Percentiles rank a stretch among this genome's conserved stretches.
phyloP scores from a whole-genome alignment of 1,284 basidiomycete genomes.

The Retiboletus fuscus region DNA sequence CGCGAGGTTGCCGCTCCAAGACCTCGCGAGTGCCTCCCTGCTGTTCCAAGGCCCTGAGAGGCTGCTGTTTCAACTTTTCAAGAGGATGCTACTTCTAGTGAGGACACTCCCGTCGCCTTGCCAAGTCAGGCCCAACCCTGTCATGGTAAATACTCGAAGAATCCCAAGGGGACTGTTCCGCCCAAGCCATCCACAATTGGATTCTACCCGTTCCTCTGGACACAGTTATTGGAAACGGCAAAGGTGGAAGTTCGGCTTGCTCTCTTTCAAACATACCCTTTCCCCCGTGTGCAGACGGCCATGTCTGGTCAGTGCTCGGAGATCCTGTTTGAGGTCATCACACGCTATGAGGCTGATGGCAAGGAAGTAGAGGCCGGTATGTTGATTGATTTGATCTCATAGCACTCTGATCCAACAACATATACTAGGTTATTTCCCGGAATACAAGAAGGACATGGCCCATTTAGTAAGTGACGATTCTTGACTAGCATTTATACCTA shows the following conservation, averaged over 20 bases:
- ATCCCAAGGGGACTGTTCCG: neutral
- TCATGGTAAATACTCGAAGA: neutral
- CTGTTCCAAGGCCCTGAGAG: neutral
- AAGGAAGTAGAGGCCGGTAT: neutral
- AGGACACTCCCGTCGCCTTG: neutral
- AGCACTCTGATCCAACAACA: too few species aligned
- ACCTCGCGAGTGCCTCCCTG: neutral
- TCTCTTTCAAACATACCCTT: neutral
- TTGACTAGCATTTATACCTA: neutral
- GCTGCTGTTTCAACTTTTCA: neutral
- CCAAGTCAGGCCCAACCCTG: neutral
- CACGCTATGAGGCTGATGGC: neutral
- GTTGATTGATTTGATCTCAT: neutral
- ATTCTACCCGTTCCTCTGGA: neutral
- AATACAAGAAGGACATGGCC: slow-evolving; percentile 2
- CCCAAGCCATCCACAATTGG: neutral
- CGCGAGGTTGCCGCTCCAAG: neutral
- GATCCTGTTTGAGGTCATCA: neutral
- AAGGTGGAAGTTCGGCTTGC: neutral
- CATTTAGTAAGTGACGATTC: neutral
- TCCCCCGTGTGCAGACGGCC: neutral
- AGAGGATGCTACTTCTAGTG: too few species aligned
- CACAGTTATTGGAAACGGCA: neutral
- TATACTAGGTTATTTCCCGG: neutral
- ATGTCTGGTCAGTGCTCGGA: neutral